A percentile compares a stretch with the other conserved stretches of the same genome.
Conservation (phyloP, 1,284 basidiomycete species). For the Apiotrichum brassicae region DNA sequence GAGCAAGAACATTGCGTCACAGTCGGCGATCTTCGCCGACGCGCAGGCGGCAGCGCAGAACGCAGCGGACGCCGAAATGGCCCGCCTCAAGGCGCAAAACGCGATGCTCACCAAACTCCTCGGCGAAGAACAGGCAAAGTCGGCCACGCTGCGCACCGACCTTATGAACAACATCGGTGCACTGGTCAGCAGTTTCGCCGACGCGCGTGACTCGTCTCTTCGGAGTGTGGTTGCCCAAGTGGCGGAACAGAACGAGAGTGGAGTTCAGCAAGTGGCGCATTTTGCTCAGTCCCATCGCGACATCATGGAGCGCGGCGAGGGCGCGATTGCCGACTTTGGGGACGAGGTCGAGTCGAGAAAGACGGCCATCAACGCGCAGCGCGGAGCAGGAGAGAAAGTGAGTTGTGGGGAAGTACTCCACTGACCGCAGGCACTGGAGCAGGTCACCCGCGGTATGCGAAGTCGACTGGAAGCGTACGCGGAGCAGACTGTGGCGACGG, state of each 20-base stretch:
- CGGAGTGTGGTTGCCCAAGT: slow-evolving; percentile 56
- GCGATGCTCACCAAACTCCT: slow-evolving; percentile 58
- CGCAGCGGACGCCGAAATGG: slow-evolving; percentile 58
- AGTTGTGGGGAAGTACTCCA: too few species aligned
- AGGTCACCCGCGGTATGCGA: slow-evolving; percentile 23
- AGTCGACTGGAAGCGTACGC: slow-evolving; percentile 25
- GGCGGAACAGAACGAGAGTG: slow-evolving; percentile 55
- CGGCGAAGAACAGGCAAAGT: slow-evolving; percentile 59
- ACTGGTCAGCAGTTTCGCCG: slow-evolving; percentile 63
- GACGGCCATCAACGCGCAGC: slow-evolving; percentile 6
- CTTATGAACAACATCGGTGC: slow-evolving; percentile 64
- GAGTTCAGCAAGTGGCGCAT: too few species aligned
- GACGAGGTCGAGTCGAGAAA: not conserved
- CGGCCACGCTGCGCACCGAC: slow-evolving; percentile 62
- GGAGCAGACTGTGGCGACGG: slow-evolving; percentile 18
- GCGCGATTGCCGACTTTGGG: not conserved
- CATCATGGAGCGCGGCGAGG: not conserved
- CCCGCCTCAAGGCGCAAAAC: slow-evolving; percentile 66
- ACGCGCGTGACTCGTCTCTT: slow-evolving; percentile 63
- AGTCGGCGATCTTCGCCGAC: slow-evolving; percentile 54
- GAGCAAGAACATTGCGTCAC: slow-evolving; percentile 54
- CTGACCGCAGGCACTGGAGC: slow-evolving; percentile 21
- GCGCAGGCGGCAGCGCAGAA: slow-evolving; percentile 54
- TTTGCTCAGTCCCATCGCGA: too few species aligned
- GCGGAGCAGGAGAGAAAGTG: not conserved